These are phyloP conservation scores for Cinnamomum chago DNA, from an alignment of 164 flowering plant genomes.

Conservation along the genomic window DNA sequence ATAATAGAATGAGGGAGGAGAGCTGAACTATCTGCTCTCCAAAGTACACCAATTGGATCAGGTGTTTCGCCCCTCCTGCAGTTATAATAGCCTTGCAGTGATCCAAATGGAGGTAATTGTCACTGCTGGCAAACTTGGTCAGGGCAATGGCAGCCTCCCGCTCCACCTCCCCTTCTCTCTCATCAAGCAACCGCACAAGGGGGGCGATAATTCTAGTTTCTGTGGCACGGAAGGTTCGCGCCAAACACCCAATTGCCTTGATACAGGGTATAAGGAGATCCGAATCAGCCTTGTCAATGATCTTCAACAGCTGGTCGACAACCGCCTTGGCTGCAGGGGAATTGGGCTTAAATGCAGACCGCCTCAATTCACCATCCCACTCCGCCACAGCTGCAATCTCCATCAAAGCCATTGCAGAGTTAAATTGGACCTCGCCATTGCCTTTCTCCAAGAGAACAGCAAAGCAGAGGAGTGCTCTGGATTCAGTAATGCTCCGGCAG, in stretches of 20 bases:
- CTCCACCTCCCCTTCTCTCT: constrained; percentile 50
- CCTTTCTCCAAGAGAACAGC: constrained; percentile 76
- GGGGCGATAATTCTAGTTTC: constrained; percentile 72
- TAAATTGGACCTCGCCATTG: constrained; percentile 47
- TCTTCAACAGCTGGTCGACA: constrained; percentile 57
- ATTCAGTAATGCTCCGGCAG: constrained; percentile 70
- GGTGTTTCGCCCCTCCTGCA: constrained; percentile 57
- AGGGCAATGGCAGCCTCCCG: constrained; percentile 62
- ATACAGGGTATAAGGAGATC: constrained; percentile 64
- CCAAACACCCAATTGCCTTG: constrained; percentile 56
- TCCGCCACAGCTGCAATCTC: constrained; percentile 74
- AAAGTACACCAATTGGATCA: constrained; percentile 69
- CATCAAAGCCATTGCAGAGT: constrained; percentile 78
- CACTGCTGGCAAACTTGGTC: constrained; percentile 61
- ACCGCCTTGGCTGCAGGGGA: constrained; percentile 83
- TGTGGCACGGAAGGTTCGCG: constrained; percentile 70
- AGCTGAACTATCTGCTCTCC: constrained; percentile 62
- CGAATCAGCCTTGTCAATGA: constrained; percentile 46
- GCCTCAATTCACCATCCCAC: constrained; percentile 49
- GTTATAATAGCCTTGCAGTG: constrained; percentile 67
- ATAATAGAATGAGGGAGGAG: constrained; percentile 45
- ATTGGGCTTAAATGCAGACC: constrained; percentile 78
- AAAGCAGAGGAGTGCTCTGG: constrained; percentile 71
- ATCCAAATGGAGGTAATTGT: constrained; percentile 54
- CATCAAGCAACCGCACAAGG: constrained; percentile 66